Evolutionary conservation across 306 rosid genomes (phyloP).

Genomic region (Ormosia emarginata): DNA sequence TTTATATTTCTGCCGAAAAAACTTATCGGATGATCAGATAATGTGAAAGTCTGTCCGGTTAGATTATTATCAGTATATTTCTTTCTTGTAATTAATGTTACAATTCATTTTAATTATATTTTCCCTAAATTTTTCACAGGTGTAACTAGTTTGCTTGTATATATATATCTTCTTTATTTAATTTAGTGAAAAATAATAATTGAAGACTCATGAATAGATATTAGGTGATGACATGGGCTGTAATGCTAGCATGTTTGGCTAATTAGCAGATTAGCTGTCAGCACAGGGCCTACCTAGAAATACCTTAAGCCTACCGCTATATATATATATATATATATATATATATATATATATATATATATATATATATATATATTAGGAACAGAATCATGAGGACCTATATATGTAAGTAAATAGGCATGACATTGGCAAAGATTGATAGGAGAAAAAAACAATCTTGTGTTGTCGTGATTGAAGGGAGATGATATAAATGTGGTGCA

Average conservation of each 20-base stretch:
- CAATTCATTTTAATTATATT: too few species aligned
- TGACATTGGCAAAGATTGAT: slow-evolving; percentile 2
- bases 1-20: too few species aligned
- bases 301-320: not conserved
- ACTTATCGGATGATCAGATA: too few species aligned
- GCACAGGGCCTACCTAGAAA: not conserved
- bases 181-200: not conserved
- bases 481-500: slow-evolving; percentile 23
- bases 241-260: not conserved
- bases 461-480: slow-evolving; percentile 59
- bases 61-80: too few species aligned
- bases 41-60: not conserved
- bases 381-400: slow-evolving; percentile 26
- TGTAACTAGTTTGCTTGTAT: not conserved
- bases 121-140: too few species aligned
- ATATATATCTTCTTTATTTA: too few species aligned
- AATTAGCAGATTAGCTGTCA: not conserved
- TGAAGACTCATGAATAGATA: not conserved
- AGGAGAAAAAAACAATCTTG: not conserved
- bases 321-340: too few species aligned
- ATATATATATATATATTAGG: too few species aligned
- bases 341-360: too few species aligned
- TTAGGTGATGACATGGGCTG: not conserved
- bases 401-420: not conserved
- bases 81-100: too few species aligned